Conservation (phyloP, 2,329 filamentous ascomycete genomes). For the Dichotomopilus funicola region DNA sequence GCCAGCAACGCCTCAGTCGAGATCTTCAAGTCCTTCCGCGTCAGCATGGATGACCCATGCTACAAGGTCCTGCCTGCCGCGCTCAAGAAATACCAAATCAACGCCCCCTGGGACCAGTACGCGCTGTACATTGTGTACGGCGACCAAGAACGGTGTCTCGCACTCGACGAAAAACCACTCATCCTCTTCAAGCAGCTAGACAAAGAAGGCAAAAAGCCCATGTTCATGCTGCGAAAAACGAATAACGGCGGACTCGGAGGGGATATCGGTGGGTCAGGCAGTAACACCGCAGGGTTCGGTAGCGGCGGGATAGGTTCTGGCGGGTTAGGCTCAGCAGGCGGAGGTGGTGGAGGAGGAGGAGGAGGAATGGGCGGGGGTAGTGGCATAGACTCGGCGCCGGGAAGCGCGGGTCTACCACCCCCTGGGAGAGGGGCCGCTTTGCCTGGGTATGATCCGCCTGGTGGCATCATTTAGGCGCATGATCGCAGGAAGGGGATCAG, state of each 20-base stretch:
- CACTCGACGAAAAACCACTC: constrained; percentile 85
- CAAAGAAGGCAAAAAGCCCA: constrained; percentile 94
- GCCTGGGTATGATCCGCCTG: constrained; percentile 49
- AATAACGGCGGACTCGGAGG: constrained; percentile 34
- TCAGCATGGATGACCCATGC: constrained; percentile 96
- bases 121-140: constrained; percentile 97
- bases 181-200: constrained; percentile 97
- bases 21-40: constrained; percentile 98
- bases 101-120: constrained; percentile 95
- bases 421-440: too few relatives aligned
- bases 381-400: constrained; percentile 32
- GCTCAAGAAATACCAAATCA: constrained; percentile 96
- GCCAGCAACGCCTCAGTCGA: constrained; percentile 62
- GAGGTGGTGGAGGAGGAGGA: neutral
- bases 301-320: too few relatives aligned
- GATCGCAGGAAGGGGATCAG: neutral
- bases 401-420: too few relatives aligned
- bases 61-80: constrained; percentile 95
- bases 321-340: neutral
- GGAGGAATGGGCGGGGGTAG: constrained; percentile 23
- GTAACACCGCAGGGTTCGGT: too few relatives aligned
- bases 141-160: constrained; percentile 92
- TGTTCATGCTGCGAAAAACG: constrained; percentile 90
- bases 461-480: constrained; percentile 47
- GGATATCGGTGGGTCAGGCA: too few relatives aligned